phyloP scores from a whole-genome alignment of 2,329 filamentous ascomycete genomes.

The Alternaria incomplexa region DNA sequence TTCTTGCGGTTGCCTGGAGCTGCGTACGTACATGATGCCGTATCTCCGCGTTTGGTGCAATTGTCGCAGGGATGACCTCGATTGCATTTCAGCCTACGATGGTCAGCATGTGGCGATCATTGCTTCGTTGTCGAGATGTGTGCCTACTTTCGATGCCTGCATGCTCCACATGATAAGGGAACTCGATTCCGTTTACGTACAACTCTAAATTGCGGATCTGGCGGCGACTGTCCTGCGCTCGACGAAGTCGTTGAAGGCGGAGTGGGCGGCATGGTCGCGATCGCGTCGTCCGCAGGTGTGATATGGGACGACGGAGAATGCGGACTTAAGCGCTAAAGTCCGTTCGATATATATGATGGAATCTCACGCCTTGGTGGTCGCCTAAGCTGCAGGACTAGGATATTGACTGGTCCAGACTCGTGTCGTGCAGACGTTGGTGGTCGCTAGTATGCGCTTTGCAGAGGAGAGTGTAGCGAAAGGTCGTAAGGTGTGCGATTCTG shows the following conservation, averaged over 20 bases:
- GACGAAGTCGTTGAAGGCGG: slow-evolving; percentile 81
- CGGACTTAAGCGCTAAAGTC: slow-evolving; percentile 35
- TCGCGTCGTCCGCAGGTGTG: not conserved
- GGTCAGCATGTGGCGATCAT: slow-evolving; percentile 21
- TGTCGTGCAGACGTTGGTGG: slow-evolving; percentile 7
- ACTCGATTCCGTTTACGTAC: slow-evolving; percentile 92
- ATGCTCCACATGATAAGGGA: slow-evolving; percentile 89
- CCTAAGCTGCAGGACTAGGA: slow-evolving; percentile 1
- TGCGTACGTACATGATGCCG: slow-evolving; percentile 83
- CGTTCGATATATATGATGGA: slow-evolving; percentile 16
- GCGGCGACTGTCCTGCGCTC: slow-evolving; percentile 77
- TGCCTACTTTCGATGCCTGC: slow-evolving; percentile 83
- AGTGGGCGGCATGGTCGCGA: slow-evolving; percentile 70
- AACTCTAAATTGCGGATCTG: slow-evolving; percentile 84
- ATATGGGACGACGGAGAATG: slow-evolving; percentile 10
- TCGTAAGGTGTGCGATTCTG: slow-evolving; percentile 15
- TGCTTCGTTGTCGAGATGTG: not conserved
- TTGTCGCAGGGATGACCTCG: slow-evolving; percentile 91
- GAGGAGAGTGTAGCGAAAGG: slow-evolving; percentile 17
- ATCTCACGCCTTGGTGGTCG: slow-evolving; percentile 6
- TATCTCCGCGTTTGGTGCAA: slow-evolving; percentile 86
- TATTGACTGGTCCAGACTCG: not conserved
- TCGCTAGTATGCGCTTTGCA: slow-evolving; percentile 11
- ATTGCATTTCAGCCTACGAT: slow-evolving; percentile 81
- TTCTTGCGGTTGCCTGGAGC: slow-evolving; percentile 73